A percentile compares a stretch with the other conserved stretches of the same genome.
Evolutionary conservation across 352 stramenopile genomes (phyloP).

Genomic region (Aphanomyces invadans): DNA sequence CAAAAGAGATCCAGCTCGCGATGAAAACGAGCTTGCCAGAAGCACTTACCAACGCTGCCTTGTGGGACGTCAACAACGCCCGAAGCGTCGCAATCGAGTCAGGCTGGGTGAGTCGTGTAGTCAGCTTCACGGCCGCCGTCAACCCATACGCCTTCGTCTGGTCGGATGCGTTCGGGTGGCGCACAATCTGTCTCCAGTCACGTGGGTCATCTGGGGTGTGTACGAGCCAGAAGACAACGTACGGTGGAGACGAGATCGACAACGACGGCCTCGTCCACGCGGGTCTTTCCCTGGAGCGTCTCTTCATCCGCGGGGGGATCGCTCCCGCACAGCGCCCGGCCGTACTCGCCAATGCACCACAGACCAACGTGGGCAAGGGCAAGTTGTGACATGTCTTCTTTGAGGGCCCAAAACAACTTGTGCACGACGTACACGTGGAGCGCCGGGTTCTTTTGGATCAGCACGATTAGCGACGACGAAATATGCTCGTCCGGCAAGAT

Average conservation of each 20-base stretch:
- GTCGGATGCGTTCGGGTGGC: constrained; percentile 71
- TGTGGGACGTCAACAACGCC: constrained; percentile 86
- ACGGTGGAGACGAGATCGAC: constrained; percentile 57
- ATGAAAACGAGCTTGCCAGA: not conserved
- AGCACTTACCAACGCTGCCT: constrained; percentile 67
- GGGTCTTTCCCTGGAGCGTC: constrained; percentile 51
- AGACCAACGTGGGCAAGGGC: constrained; percentile 96
- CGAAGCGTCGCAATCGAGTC: constrained; percentile 68
- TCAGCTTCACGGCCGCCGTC: constrained; percentile 93
- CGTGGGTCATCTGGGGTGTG: too few relatives aligned
- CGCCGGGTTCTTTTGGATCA: constrained; percentile 89
- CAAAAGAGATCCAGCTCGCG: not conserved
- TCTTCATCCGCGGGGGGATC: constrained; percentile 47
- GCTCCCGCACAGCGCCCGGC: constrained; percentile 80
- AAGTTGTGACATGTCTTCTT: constrained; percentile 92
- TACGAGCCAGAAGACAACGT: not conserved
- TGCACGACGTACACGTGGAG: constrained; percentile 94
- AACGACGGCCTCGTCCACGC: constrained; percentile 54
- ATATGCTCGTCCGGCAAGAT: constrained; percentile 91
- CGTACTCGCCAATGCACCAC: constrained; percentile 98
- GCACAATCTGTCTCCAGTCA: constrained; percentile 50
- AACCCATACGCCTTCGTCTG: constrained; percentile 76
- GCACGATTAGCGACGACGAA: constrained; percentile 90
- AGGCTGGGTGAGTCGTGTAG: constrained; percentile 78
- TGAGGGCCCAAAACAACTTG: constrained; percentile 94